Conservation (phyloP, 2,329 filamentous ascomycete genomes). For the Pestalotiopsis sp. region DNA sequence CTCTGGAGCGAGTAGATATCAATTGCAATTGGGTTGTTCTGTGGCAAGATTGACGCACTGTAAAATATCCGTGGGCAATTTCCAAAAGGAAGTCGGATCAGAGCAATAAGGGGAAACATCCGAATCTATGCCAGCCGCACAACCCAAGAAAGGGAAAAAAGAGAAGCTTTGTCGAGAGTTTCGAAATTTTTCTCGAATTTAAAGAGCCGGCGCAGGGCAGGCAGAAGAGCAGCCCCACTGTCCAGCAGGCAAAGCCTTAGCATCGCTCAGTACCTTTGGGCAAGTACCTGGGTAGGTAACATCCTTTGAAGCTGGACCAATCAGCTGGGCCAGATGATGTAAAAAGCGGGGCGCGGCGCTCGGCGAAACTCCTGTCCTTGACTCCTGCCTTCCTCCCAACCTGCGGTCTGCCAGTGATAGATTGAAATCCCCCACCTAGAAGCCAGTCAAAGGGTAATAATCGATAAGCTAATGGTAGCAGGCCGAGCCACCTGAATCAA, state of each 20-base stretch:
- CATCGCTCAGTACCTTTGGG: not conserved
- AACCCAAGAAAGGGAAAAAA: constrained; percentile 62
- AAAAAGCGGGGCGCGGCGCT: not conserved
- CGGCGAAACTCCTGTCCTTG: constrained; percentile 9
- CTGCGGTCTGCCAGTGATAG: constrained; percentile 4
- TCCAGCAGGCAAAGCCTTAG: not conserved
- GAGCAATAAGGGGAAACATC: constrained; percentile 79
- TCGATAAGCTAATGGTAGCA: not conserved
- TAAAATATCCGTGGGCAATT: constrained; percentile 49
- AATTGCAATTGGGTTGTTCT: constrained; percentile 70
- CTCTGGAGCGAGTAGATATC: constrained; percentile 25
- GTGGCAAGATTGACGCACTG: constrained; percentile 76
- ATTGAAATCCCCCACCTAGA: not conserved
- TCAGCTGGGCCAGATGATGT: not conserved
- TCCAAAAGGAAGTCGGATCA: constrained; percentile 54
- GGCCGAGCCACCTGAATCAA: not conserved
- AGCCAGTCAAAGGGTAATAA: not conserved
- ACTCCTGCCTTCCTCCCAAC: not conserved
- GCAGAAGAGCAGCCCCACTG: not conserved
- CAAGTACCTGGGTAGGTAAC: not conserved
- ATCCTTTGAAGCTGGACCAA: not conserved
- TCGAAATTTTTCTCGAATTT: constrained; percentile 5
- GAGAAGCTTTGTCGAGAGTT: constrained; percentile 18
- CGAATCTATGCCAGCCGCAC: constrained; percentile 77
- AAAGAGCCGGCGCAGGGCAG: not conserved